phyloP scores from a whole-genome alignment of 2,329 filamentous ascomycete species.

The Aspergillus viridinutans region DNA sequence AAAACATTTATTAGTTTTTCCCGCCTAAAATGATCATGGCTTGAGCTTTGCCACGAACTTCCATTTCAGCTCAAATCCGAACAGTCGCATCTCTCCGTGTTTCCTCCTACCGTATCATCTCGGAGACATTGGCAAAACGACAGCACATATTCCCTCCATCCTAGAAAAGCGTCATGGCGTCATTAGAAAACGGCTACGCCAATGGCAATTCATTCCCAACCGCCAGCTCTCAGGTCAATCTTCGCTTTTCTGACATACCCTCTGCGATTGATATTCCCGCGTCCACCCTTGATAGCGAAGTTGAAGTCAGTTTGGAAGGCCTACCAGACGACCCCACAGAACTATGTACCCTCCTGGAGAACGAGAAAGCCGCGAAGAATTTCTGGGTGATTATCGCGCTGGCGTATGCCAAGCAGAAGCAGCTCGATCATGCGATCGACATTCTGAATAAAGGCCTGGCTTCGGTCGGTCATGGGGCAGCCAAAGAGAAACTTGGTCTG shows the following conservation, averaged over 20 bases:
- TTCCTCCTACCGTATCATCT: slow-evolving; percentile 1
- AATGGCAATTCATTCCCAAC: slow-evolving; percentile 42
- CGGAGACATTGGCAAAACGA: not conserved
- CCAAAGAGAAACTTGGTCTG: slow-evolving; percentile 80
- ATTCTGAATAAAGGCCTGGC: slow-evolving; percentile 68
- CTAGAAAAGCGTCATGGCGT: slow-evolving; percentile 44
- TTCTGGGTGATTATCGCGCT: slow-evolving; percentile 99
- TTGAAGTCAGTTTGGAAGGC: slow-evolving; percentile 90
- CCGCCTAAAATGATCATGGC: slow-evolving; percentile 24
- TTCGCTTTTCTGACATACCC: slow-evolving; percentile 60
- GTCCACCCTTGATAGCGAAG: slow-evolving; percentile 59
- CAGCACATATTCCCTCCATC: slow-evolving; percentile 5
- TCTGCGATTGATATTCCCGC: slow-evolving; percentile 62
- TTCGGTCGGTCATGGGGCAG: slow-evolving; percentile 64
- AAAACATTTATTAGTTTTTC: not conserved
- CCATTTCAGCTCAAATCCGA: slow-evolving; percentile 9
- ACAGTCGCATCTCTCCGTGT: slow-evolving; percentile 14
- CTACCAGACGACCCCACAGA: slow-evolving; percentile 92
- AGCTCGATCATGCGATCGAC: slow-evolving; percentile 76
- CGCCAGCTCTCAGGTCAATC: slow-evolving; percentile 30
- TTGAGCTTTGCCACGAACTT: slow-evolving; percentile 18
- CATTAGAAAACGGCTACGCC: slow-evolving; percentile 47
- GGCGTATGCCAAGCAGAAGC: slow-evolving; percentile 93
- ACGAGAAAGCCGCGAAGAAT: slow-evolving; percentile 82
- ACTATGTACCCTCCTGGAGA: slow-evolving; percentile 90